Evolutionary conservation across 2,329 filamentous ascomycete species (phyloP).

Genomic region (Colletotrichum sp.): DNA sequence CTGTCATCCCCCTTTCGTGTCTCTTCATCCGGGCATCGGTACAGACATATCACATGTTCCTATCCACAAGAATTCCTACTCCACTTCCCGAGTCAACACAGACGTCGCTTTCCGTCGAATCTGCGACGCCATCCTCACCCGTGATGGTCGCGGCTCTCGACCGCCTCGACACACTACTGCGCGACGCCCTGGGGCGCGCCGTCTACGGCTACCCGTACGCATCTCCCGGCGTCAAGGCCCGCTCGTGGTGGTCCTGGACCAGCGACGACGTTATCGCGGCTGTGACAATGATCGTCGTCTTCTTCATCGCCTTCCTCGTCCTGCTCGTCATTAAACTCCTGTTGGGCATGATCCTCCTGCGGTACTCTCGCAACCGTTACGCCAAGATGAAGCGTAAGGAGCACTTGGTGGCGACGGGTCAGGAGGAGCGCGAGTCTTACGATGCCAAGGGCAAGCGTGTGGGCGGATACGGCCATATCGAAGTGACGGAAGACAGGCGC

Average conservation of each 20-base stretch:
- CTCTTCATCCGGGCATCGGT: conserved; percentile 94
- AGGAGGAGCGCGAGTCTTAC: conserved; percentile 58
- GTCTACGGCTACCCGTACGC: conserved; percentile 66
- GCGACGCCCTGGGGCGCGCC: conserved; percentile 76
- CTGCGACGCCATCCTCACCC: conserved; percentile 68
- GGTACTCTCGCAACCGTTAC: conserved; percentile 81
- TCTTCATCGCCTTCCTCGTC: conserved; percentile 84
- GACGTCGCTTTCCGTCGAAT: conserved; percentile 69
- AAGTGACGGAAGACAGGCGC: conserved; percentile 86
- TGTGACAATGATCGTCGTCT: conserved; percentile 83
- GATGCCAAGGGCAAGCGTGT: conserved; percentile 76
- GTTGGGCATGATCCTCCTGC: conserved; percentile 85
- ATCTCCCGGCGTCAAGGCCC: conserved; percentile 35
- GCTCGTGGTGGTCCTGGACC: conserved; percentile 61
- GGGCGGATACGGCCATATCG: conserved; percentile 84
- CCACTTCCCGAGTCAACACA: conserved; percentile 70
- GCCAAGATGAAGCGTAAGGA: conserved; percentile 79
- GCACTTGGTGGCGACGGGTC: conserved; percentile 49
- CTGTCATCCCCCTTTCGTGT: conserved; percentile 90
- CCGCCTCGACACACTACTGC: conserved; percentile 78
- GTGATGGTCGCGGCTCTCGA: conserved; percentile 79
- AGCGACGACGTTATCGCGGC: conserved; percentile 78
- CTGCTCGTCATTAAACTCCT: conserved; percentile 85
- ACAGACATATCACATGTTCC: conserved; percentile 98
- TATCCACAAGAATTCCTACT: conserved; percentile 83